Conservation (phyloP, 345 rosid species). For the Gossypium thurberi region DNA sequence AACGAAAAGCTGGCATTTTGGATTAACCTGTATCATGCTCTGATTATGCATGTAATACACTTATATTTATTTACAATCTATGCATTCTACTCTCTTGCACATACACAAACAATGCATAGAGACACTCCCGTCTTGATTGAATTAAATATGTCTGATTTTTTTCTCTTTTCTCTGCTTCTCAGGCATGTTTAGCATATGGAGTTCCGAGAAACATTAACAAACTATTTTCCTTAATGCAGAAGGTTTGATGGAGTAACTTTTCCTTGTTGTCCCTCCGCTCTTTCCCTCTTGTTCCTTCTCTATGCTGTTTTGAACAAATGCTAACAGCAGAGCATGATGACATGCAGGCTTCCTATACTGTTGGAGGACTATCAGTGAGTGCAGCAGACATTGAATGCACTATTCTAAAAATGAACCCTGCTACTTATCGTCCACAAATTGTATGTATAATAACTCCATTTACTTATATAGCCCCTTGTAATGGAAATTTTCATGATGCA, state of each 20-base stretch:
- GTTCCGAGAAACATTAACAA: conserved; percentile 50
- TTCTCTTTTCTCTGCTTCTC: conserved; percentile 17
- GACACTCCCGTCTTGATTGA: background rate
- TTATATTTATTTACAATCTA: conserved; percentile 1
- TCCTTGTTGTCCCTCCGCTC: background rate
- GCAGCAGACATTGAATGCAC: conserved; percentile 54
- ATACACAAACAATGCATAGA: background rate
- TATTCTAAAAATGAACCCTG: conserved; percentile 57
- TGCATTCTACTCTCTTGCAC: background rate
- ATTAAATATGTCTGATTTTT: background rate
- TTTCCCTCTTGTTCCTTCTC: background rate
- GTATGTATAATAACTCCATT: conserved; percentile 31
- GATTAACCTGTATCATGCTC: conserved; percentile 65
- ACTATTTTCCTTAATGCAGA: conserved; percentile 53
- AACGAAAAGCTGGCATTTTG: conserved; percentile 65
- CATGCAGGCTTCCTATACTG: conserved; percentile 53
- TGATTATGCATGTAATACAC: conserved; percentile 58
- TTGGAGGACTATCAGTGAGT: conserved; percentile 51
- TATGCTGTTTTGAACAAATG: conserved; percentile 3
- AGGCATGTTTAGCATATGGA: conserved; percentile 69
- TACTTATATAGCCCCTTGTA: conserved; percentile 1
- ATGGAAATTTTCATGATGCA: background rate
- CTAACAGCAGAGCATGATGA: conserved; percentile 15
- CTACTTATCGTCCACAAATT: conserved; percentile 49
- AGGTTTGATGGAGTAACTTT: conserved; percentile 31